phyloP scores from a whole-genome alignment of 1,284 basidiomycete species.

The Fomitopsis betulina region DNA sequence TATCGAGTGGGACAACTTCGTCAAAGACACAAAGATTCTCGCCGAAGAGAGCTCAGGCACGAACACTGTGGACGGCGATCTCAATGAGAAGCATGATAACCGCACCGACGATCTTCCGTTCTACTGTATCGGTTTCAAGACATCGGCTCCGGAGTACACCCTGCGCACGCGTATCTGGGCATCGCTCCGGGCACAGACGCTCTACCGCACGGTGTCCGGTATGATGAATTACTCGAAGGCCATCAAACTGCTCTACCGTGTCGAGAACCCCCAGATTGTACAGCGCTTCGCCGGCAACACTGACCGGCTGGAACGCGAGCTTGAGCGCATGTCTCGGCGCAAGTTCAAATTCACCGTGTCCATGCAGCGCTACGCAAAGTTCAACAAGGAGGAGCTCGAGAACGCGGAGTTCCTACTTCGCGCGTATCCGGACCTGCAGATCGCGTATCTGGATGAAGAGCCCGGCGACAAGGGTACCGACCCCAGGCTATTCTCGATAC shows the following conservation, averaged over 20 bases:
- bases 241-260: slow-evolving; percentile 98
- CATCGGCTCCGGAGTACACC: slow-evolving; percentile 97
- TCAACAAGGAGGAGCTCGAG: slow-evolving; percentile 99
- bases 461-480: slow-evolving; percentile 86
- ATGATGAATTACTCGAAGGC: slow-evolving; percentile 99
- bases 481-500: slow-evolving; percentile 85
- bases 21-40: slow-evolving; percentile 99
- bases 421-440: slow-evolving; percentile 97
- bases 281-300: slow-evolving; percentile 97
- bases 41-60: slow-evolving; percentile 79
- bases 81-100: slow-evolving; percentile 70
- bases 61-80: slow-evolving; percentile 49
- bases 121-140: slow-evolving; percentile 99
- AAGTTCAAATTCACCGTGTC: slow-evolving; percentile 99
- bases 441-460: slow-evolving; percentile 98
- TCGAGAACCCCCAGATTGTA: slow-evolving; percentile 99
- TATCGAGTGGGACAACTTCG: slow-evolving; percentile 99
- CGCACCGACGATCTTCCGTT: slow-evolving; percentile 96
- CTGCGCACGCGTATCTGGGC: slow-evolving; percentile 99
- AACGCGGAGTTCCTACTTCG: slow-evolving; percentile 98
- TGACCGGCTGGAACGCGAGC: slow-evolving; percentile 92
- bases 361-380: slow-evolving; percentile 99
- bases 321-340: slow-evolving; percentile 94
- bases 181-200: slow-evolving; percentile 94
- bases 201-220: slow-evolving; percentile 99